Percentiles rank a stretch among this genome's conserved stretches.
These are phyloP conservation scores for Rhodomyrtus psidioides DNA, from an alignment of 441 rosid species.

Conservation along the genomic window DNA sequence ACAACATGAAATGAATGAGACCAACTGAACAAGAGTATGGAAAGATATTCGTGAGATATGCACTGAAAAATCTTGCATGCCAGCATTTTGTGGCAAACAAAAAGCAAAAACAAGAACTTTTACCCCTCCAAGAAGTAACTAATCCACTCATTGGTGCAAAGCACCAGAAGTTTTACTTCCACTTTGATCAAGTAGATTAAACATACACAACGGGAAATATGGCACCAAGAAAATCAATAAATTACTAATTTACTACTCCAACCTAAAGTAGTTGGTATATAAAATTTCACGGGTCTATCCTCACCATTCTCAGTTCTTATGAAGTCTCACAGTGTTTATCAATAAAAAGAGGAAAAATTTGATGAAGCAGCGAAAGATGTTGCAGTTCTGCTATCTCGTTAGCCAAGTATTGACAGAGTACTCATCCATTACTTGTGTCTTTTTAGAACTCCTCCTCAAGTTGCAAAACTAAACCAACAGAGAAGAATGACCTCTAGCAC, in stretches of 20 bases:
- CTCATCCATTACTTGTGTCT: background rate
- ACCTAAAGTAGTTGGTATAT: background rate
- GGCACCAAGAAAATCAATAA: background rate
- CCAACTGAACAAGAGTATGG: background rate
- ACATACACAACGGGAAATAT: background rate
- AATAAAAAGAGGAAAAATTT: background rate
- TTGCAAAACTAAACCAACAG: background rate
- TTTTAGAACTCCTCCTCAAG: background rate
- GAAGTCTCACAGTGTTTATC: background rate
- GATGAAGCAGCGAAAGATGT: background rate
- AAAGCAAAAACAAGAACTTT: background rate
- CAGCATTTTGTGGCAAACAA: background rate
- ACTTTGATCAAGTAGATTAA: background rate
- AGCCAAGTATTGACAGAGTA: background rate
- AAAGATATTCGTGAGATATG: background rate
- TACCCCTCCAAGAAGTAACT: background rate
- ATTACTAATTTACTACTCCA: background rate
- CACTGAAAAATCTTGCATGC: background rate
- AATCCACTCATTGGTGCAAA: background rate
- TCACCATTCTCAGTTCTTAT: background rate
- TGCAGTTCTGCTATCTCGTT: background rate
- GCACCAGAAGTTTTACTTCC: background rate
- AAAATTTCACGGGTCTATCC: background rate
- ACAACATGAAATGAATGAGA: slow-evolving; percentile 2
- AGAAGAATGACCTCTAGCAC: background rate